Evolutionary conservation across 805 yeast genomes (phyloP).

Genomic region (Metschnikowia drakensbergensis): DNA sequence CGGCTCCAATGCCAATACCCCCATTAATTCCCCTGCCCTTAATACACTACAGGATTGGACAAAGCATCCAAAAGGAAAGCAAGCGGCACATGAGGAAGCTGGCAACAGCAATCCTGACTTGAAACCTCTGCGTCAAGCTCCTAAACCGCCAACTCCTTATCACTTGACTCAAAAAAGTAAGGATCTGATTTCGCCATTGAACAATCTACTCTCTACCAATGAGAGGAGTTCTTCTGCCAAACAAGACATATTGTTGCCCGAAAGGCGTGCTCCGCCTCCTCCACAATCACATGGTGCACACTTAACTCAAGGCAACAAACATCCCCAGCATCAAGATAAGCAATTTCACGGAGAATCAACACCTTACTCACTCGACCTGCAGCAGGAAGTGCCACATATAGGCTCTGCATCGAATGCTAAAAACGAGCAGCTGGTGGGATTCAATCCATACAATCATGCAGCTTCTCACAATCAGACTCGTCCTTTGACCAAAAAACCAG

Average conservation of each 20-base stretch:
- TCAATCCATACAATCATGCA: conserved; percentile 5
- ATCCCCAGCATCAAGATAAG: background rate
- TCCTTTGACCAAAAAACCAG: conserved; percentile 16
- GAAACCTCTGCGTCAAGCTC: conserved; percentile 40
- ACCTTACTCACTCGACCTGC: background rate
- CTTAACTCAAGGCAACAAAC: background rate
- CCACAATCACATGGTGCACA: conserved; percentile 24
- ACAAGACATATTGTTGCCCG: conserved; percentile 38
- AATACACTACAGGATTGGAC: conserved; percentile 43
- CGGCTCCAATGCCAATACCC: conserved; percentile 38
- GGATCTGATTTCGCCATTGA: conserved; percentile 29
- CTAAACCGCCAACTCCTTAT: conserved; percentile 43
- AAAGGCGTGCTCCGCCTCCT: conserved; percentile 56
- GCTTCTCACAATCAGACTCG: conserved; percentile 15
- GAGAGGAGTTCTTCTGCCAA: conserved; percentile 15
- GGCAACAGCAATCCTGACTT: conserved; percentile 13
- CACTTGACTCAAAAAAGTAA: conserved; percentile 25
- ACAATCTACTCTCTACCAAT: conserved; percentile 24
- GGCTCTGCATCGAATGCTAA: background rate
- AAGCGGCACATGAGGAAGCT: background rate
- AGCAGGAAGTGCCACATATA: background rate
- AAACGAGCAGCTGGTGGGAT: background rate
- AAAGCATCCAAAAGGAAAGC: conserved; percentile 24
- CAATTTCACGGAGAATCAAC: conserved; percentile 3
- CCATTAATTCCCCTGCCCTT: conserved; percentile 26